Evolutionary conservation across 1,139 yeast genomes (phyloP), one percentile per base, ranked within the genome.

Genomic region (Protomyces inundatus): DNA sequence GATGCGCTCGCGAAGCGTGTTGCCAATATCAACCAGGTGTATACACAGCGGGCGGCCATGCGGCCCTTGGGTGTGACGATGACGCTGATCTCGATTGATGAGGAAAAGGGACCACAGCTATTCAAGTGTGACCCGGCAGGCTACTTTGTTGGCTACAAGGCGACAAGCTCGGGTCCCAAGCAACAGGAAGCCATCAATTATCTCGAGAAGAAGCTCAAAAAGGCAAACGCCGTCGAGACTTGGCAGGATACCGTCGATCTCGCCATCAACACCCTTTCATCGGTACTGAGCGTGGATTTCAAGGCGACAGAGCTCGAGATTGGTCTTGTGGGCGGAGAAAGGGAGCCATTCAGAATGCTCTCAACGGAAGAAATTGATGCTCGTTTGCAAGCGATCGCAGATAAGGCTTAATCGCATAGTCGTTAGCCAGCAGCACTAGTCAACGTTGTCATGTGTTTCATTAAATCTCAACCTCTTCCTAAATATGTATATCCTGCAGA

Each of bases 41-140:
- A 90, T 76, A 93, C 98, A 54, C 98, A 93, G 77, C 83, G 98
- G 74, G 98, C 98, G n/a, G 93, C 93, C 76, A 93, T 93, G 98
- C 84, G 98, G 76, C 98, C 98, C 35, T 80, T 91, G 69, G 71
- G 70, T 12, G 64, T 65, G 23, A 55, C 67, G 23, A 81, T 90
- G 72, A 90, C 97, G 32, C 87, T 93, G 72, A 82, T 91, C 67
- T 85, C 95, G 58, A 86, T 87, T 66, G 98, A 91, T 75, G 96
- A 88, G 72, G 93, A 86, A 74, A 76, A 79, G 67, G 98, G 98
- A 0, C 97, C 98, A n/a, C 84, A 85, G 72, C 81, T 93, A 68
- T 90, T 83, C 79, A 93, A 93, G 78, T 87, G 95, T 70, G 98
- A 93, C 76, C 98, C 98, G 35, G 98, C 98, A 9, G 98, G 98